Conservation (phyloP, 257 asterid species). For the Ehretia macrophylla region DNA sequence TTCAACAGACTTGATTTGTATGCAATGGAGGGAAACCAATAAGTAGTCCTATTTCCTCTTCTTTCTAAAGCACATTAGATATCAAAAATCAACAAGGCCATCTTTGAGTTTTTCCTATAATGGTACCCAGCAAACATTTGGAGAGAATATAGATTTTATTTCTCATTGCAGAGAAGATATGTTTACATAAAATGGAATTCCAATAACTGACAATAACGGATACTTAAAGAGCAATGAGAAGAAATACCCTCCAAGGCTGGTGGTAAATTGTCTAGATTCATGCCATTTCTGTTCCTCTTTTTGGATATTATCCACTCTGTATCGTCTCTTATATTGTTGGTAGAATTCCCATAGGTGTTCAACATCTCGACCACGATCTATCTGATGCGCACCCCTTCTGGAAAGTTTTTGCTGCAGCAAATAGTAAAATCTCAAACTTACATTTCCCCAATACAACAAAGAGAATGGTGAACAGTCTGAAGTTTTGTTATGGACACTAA, state of each 20-base stretch:
- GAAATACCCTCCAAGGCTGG: constrained; percentile 64
- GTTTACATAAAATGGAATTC: not conserved
- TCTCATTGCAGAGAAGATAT: too few species aligned
- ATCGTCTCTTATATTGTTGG: constrained; percentile 72
- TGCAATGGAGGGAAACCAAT: too few species aligned
- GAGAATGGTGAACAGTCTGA: not conserved
- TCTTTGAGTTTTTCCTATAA: too few species aligned
- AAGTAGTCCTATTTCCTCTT: too few species aligned
- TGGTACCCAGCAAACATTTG: too few species aligned
- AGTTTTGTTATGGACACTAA: too few species aligned
- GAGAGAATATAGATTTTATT: too few species aligned
- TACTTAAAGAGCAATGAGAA: not conserved
- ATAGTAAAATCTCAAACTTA: not conserved
- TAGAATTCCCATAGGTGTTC: constrained; percentile 89
- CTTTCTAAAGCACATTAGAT: too few species aligned
- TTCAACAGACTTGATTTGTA: too few species aligned
- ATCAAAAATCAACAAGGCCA: too few species aligned
- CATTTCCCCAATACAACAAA: not conserved
- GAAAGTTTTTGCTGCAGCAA: constrained; percentile 89
- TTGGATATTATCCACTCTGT: constrained; percentile 83
- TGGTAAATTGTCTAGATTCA: constrained; percentile 71
- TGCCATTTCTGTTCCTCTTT: constrained; percentile 83
- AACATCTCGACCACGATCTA: constrained; percentile 82
- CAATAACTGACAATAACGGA: not conserved
- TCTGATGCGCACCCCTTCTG: constrained; percentile 63